Conservation (phyloP, 768 basidiomycete genomes). For the Xerocomellus amylosporus region DNA sequence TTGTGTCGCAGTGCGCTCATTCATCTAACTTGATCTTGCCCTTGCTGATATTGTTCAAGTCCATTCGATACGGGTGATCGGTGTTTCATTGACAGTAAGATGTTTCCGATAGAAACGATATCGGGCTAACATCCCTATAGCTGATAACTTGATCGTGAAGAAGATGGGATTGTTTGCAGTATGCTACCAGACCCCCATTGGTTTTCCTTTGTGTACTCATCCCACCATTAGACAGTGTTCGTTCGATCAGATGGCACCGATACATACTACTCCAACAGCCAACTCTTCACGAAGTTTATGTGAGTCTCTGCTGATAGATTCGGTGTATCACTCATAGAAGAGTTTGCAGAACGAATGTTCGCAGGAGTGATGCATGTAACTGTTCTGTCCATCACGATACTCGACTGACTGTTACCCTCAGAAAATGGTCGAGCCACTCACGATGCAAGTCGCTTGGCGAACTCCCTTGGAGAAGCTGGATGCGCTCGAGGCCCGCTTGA, state of each 20-base stretch:
- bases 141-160: conserved; percentile 72
- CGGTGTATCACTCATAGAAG: background rate
- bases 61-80: conserved; percentile 82
- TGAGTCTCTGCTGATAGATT: conserved; percentile 29
- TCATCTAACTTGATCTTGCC: background rate
- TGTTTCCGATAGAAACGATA: background rate
- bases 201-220: background rate
- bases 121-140: conserved; percentile 31
- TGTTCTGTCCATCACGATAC: background rate
- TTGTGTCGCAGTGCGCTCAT: conserved; percentile 72
- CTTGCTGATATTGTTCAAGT: conserved; percentile 33
- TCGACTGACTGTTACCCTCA: conserved; percentile 26
- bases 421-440: conserved; percentile 66
- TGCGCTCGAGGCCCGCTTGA: conserved; percentile 60
- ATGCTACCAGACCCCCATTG: conserved; percentile 13
- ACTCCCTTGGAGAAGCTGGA: conserved; percentile 73
- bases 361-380: conserved; percentile 59
- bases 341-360: conserved; percentile 57
- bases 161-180: conserved; percentile 78
- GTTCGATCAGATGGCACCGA: conserved; percentile 70
- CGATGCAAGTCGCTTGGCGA: conserved; percentile 73
- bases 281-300: conserved; percentile 74
- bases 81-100: conserved; percentile 64
- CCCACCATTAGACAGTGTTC: conserved; percentile 55
- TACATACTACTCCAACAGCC: conserved; percentile 80